Base-by-base conservation (phyloP, 805 yeast genomes). In the Suhomyces pyralidae region DNA sequence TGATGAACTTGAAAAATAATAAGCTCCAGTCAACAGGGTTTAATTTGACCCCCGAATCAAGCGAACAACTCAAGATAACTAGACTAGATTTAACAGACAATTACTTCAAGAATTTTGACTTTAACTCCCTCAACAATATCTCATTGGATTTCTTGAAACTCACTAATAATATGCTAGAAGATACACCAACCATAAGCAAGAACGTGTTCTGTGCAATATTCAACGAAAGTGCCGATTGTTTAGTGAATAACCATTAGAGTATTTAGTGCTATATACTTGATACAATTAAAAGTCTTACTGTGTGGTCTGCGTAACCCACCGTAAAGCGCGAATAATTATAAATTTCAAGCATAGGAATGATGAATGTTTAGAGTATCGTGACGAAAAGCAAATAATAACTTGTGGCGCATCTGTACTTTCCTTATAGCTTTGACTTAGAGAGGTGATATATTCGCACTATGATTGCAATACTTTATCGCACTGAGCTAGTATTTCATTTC, bases 121-220 rank as follows among this genome's bases (percentile, higher is more conserved):
- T 46, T 26, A 50, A 36, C 8, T 8, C 30, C 3, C 22, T 52
- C 19, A n/a, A n/a, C n/a, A 34, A 36, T 8, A 9, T 40, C 28
- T n/a, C 17, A 7, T 40, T 49, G 34, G 52, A 46, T 22, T 50
- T 45, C 25, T 40, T 52, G 45, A 46, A 40, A 40, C 47, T 52
- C 8, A 32, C 26, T 26, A 52, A 46, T 32, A 52, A 52, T 20
- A 49, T 52, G 55, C 49, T 52, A n/a, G 55, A 52, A 17, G 46
- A 49, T 7, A 40, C 49, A 2, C 55, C 55, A 30, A 24, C 15
- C 3, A 28, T 52, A 1, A 48, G 49, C 7, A 30, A 20, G 9
- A 44, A 36, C 14, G 22, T 51, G 17, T 28, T 30, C 7, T 30
- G 51, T 38, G 54, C 45, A 12, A 45, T 51, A 1, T 51, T 51